Conservation (phyloP, 306 rosid species). For the Vigna trinervia region DNA sequence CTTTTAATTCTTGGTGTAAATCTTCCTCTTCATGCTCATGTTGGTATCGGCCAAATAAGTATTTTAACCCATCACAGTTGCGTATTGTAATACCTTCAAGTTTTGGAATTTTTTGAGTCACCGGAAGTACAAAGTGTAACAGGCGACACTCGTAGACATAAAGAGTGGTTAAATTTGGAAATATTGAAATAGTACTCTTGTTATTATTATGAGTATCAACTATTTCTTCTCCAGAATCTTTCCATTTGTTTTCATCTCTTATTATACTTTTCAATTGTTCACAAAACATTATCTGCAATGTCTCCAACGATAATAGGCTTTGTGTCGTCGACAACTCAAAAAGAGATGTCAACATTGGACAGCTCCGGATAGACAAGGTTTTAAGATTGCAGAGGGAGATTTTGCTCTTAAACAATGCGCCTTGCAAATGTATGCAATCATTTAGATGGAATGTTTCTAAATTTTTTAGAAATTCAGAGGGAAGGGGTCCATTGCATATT, state of each 20-base stretch:
- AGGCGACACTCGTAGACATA: too few species aligned
- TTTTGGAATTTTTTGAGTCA: background rate
- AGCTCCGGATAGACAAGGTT: background rate
- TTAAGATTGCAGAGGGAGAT: too few species aligned
- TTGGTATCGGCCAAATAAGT: background rate
- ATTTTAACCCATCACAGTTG: background rate
- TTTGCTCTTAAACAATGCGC: background rate
- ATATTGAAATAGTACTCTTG: background rate
- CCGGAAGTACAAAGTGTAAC: too few species aligned
- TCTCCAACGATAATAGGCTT: background rate
- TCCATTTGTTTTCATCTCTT: too few species aligned
- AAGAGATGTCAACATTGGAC: background rate
- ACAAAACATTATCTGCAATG: accelerated
- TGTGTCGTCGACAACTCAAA: background rate
- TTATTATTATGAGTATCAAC: too few species aligned
- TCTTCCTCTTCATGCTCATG: background rate
- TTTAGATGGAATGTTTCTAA: accelerated
- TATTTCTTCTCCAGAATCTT: background rate
- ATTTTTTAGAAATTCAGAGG: background rate
- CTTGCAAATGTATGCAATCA: accelerated
- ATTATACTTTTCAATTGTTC: background rate
- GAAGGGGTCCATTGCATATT: background rate
- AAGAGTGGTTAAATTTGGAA: too few species aligned
- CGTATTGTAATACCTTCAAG: accelerated
- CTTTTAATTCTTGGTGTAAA: background rate